Conservation (phyloP, 306 rosid species). For the Vigna nakashimae region DNA sequence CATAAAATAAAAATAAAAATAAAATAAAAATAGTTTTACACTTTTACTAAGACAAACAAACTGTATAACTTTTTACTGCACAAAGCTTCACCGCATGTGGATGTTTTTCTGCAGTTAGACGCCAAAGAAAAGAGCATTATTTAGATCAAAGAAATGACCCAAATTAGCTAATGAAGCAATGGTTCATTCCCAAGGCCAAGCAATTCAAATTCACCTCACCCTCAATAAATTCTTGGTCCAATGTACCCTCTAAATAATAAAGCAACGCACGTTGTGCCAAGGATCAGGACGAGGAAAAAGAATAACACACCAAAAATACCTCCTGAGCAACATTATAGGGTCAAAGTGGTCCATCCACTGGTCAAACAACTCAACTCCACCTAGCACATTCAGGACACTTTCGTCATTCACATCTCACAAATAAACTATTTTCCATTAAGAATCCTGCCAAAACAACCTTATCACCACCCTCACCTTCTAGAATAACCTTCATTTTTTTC, state of each 20-base stretch:
- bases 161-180: constrained; percentile 6
- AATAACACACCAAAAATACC: constrained; percentile 44
- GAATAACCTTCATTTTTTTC: neutral
- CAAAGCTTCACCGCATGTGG: neutral
- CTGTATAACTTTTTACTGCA: neutral
- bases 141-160: neutral
- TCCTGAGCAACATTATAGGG: constrained; percentile 27
- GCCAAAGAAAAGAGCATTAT: constrained; percentile 13
- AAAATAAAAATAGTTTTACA: too few relatives aligned
- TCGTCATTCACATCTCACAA: constrained; percentile 44
- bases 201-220: constrained; percentile 1
- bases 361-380: constrained; percentile 56
- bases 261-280: neutral
- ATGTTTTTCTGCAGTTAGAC: neutral
- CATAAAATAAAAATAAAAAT: too few relatives aligned
- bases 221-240: neutral
- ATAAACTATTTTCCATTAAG: constrained; percentile 18
- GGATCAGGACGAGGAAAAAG: constrained; percentile 4
- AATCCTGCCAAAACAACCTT: constrained; percentile 44
- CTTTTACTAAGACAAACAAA: neutral
- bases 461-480: constrained; percentile 44
- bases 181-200: constrained; percentile 22
- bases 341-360: constrained; percentile 59
- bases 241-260: neutral
- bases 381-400: constrained; percentile 40